Evolutionary conservation across 2,329 filamentous ascomycete genomes (phyloP), one percentile per base, ranked within the genome.

Genomic region (Neofusicoccum kwambonambiense): DNA sequence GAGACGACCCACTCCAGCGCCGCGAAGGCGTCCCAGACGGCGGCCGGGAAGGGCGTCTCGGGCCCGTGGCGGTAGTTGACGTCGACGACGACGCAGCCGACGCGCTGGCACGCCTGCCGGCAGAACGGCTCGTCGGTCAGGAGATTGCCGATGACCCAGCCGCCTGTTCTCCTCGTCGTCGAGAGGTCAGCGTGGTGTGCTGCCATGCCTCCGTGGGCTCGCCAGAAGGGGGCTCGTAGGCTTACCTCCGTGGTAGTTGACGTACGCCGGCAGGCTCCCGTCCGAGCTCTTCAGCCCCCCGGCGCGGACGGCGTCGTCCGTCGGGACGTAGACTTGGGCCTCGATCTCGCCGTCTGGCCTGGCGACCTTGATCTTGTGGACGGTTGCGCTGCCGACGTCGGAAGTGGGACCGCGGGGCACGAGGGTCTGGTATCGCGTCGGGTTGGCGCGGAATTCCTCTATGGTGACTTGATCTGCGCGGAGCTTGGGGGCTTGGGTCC

Each of bases 41-140:
- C 74, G 11, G 71, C 69, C 12, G 77, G 77, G 66, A 74, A 79
- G 13, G 71, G 71, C 44, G 73, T 69, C 64, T 79, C 76, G 3
- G 77, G 77, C 7, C 74, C 76, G 1, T 77, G 70, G 19, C 76
- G 71, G 62, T 79, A 79, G 62, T 73, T 72, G 31, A 78, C 69
- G 27, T 72, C 71, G 57, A 78, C 64, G 4, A 78, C 74, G 6
- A 54, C 19, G 50, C 19, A 19, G 35, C 50, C 50, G 35, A 54
- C 27, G 31, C 19, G 7, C 27, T 35, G 35, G 27, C 27, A 15
- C 11, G 27, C 17, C 15, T 54, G 50, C n/a, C 31, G 50, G 35
- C 50, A 54, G 50, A 54, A 37, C 3, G 50, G 35, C 27, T 35
- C 50, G 35, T 54, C 50, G 35, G 50, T 37, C 8, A 19, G 31